Evolutionary conservation across 306 rosid genomes (phyloP), one percentile per base, ranked within the genome.

Genomic region (Alnus rubra): DNA sequence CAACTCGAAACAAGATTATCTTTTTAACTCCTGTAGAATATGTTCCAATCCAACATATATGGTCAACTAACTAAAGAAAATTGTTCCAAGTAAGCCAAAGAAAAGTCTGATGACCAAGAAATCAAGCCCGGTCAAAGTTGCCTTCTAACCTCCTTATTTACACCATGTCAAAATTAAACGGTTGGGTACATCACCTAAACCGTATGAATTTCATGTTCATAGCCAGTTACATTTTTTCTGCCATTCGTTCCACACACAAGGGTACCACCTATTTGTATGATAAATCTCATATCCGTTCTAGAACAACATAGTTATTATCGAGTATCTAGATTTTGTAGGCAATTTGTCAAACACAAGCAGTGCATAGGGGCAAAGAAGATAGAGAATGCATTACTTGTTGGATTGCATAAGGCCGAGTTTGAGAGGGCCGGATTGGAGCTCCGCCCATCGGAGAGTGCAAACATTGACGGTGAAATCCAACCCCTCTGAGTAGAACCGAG

Each of bases 341-440:
- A 90, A 70, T 81, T 80, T 2, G 78, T 73, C 94, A 19, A 88
- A 85, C 93, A 87, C 31, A 7, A 76, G 49, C 82, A 42, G 79
- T 33, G 84, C 86, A 56, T 9, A 12, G 5, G 23, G 47, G 30
- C 53, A 53, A 18, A 39, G n/a, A 5, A 23, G 37, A 47, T 37
- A 52, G 23, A 15, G 8, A 30, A 63, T 2, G 9, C 23, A 0
- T 35, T 88, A 90, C 97, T 73, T 59, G 30, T 93, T 87, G 48
- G 89, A 87, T 80, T 90, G 97, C 94, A 92, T 84, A 68, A 95
- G 94, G 53, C 90, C 90, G 5, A 92, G 94, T 64, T 91, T 92
- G 85, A 91, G 96, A 65, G 98, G 88, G 50, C 96, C 97, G 0
- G 92, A 92, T 55, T 91, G 96, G 69, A 91, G 97, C 89, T 95